phyloP scores from a whole-genome alignment of 768 basidiomycete genomes.

The Gymnopilus junonius region DNA sequence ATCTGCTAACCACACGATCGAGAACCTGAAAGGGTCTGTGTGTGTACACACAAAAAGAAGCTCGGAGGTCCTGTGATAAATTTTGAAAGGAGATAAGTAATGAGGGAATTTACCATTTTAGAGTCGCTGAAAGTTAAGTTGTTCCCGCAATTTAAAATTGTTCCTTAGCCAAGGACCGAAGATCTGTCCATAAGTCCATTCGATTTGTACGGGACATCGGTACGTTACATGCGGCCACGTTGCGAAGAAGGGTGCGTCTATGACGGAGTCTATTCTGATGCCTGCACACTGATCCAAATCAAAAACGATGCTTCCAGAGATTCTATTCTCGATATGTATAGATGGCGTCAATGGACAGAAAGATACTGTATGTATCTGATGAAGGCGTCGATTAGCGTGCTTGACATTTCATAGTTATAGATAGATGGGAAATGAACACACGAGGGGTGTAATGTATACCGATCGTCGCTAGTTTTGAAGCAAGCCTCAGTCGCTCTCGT shows the following conservation, averaged over 20 bases:
- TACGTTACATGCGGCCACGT: background rate
- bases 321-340: slow-evolving; percentile 3
- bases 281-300: background rate
- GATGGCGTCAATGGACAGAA: background rate
- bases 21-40: background rate
- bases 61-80: background rate
- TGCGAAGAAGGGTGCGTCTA: background rate
- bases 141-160: background rate
- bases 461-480: background rate
- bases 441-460: background rate
- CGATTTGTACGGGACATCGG: background rate
- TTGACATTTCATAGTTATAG: background rate
- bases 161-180: background rate
- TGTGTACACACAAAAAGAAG: background rate
- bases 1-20: background rate
- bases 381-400: background rate
- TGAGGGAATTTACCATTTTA: background rate
- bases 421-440: background rate
- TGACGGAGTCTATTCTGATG: background rate
- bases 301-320: background rate
- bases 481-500: background rate
- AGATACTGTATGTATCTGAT: background rate
- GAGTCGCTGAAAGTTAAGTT: background rate
- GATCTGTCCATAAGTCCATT: no score
- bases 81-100: background rate